Evolutionary conservation across 495 filamentous ascomycete genomes (phyloP).

Genomic region (Annulohypoxylon nitens): DNA sequence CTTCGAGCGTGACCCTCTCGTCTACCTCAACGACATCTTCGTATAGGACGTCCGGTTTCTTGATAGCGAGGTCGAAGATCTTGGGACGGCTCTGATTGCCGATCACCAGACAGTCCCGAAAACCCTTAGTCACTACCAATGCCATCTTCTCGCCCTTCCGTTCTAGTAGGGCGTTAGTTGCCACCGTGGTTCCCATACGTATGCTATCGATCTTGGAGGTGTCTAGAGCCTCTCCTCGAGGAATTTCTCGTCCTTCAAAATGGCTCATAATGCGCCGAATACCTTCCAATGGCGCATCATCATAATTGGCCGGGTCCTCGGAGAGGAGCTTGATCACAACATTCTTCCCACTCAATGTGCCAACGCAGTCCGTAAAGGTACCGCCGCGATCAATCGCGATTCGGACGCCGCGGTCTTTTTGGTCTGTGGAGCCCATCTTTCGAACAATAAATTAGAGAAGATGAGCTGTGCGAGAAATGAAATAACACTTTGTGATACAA

Average conservation of each 20-base stretch:
- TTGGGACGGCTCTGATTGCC: constrained; percentile 86
- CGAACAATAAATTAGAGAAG: not conserved
- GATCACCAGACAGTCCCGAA: constrained; percentile 90
- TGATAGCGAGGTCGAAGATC: constrained; percentile 86
- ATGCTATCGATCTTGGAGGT: constrained; percentile 86
- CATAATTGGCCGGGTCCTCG: constrained; percentile 90
- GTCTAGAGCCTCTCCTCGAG: constrained; percentile 84
- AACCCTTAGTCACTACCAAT: constrained; percentile 91
- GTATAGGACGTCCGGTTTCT: constrained; percentile 83
- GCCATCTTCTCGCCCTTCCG: constrained; percentile 94
- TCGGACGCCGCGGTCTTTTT: constrained; percentile 62
- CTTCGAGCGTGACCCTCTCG: constrained; percentile 88
- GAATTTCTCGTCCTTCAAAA: constrained; percentile 80
- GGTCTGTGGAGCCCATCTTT: constrained; percentile 44
- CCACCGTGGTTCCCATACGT: constrained; percentile 91
- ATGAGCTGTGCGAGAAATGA: not conserved
- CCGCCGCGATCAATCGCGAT: constrained; percentile 77
- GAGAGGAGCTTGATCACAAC: constrained; percentile 90
- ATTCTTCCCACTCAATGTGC: constrained; percentile 72
- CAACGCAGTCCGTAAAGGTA: constrained; percentile 80
- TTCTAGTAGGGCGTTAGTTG: constrained; percentile 90
- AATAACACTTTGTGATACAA: not conserved
- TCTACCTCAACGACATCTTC: constrained; percentile 81
- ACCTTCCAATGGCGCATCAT: constrained; percentile 89
- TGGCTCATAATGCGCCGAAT: constrained; percentile 90